Percentiles rank a stretch among this genome's conserved stretches.
Evolutionary conservation across 257 asterid species (phyloP).

Genomic region (Petunia secreta): DNA sequence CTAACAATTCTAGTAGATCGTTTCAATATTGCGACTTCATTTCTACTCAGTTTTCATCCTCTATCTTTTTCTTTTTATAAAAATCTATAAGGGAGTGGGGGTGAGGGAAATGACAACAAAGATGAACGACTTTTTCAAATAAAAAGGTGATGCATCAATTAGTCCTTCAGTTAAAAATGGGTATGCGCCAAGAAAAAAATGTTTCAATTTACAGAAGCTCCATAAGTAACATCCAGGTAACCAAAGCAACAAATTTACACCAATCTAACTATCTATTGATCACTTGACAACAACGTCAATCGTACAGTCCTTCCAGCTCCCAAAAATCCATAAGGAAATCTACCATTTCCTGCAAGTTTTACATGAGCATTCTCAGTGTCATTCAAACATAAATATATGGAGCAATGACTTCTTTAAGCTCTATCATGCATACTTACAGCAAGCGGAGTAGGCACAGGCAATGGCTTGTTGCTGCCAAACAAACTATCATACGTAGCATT

Average conservation of each 20-base stretch:
- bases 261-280: not conserved
- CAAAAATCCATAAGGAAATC: constrained; percentile 44
- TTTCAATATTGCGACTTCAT: no score
- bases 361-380: not conserved
- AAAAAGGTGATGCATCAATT: no score
- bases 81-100: no score
- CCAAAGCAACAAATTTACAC: not conserved
- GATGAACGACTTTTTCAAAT: no score
- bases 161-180: not conserved
- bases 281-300: constrained; percentile 19
- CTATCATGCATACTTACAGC: constrained; percentile 51
- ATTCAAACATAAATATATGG: not conserved
- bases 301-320: constrained; percentile 50
- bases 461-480: constrained; percentile 79
- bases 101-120: no score
- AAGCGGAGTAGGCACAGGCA: constrained; percentile 68
- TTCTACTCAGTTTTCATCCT: no score
- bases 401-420: not conserved
- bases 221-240: not conserved
- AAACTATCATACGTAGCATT: constrained; percentile 77
- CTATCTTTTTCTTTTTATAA: no score
- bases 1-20: no score
- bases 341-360: constrained; percentile 48
- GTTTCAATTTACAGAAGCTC: not conserved
- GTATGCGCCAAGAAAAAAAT: not conserved